Percentiles rank a stretch among this genome's conserved stretches.
These are phyloP conservation scores for Salix viminalis DNA, from an alignment of 345 rosid species.

Conservation along the genomic window DNA sequence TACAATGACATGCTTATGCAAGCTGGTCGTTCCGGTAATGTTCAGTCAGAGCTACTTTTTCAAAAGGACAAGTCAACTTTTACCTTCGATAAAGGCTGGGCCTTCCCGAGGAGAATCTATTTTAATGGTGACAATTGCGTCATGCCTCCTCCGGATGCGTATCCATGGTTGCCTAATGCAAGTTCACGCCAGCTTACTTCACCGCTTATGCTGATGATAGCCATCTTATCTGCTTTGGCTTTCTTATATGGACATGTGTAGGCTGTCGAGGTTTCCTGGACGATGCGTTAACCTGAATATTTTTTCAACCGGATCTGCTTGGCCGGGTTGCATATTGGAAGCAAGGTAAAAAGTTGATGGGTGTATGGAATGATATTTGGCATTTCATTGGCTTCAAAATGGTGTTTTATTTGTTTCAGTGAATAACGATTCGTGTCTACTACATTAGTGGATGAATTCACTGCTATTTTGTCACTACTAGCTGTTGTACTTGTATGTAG, in stretches of 20 bases:
- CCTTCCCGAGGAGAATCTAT: constrained; percentile 77
- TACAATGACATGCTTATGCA: constrained; percentile 73
- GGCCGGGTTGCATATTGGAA: not conserved
- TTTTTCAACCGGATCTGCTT: constrained; percentile 16
- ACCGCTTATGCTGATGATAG: constrained; percentile 19
- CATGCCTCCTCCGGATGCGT: constrained; percentile 78
- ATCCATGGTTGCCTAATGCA: constrained; percentile 81
- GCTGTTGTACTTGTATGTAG: not conserved
- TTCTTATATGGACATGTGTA: constrained; percentile 28
- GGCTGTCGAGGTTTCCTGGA: not conserved
- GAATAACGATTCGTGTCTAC: not conserved
- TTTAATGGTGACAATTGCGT: constrained; percentile 89
- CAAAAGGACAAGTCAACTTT: constrained; percentile 55
- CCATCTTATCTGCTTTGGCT: constrained; percentile 36
- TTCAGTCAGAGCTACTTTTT: constrained; percentile 83
- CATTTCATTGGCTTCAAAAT: not conserved
- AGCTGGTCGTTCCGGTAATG: constrained; percentile 76
- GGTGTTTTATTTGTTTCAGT: not conserved
- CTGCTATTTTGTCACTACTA: not conserved
- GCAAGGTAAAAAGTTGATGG: constrained; percentile 1
- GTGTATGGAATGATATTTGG: constrained; percentile 1
- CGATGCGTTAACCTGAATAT: not conserved
- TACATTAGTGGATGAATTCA: not conserved
- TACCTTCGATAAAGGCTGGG: constrained; percentile 88
- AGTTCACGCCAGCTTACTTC: constrained; percentile 29